These are phyloP conservation scores for Pleurotus citrinopileatus DNA, from an alignment of 768 basidiomycete genomes.

Conservation along the genomic window DNA sequence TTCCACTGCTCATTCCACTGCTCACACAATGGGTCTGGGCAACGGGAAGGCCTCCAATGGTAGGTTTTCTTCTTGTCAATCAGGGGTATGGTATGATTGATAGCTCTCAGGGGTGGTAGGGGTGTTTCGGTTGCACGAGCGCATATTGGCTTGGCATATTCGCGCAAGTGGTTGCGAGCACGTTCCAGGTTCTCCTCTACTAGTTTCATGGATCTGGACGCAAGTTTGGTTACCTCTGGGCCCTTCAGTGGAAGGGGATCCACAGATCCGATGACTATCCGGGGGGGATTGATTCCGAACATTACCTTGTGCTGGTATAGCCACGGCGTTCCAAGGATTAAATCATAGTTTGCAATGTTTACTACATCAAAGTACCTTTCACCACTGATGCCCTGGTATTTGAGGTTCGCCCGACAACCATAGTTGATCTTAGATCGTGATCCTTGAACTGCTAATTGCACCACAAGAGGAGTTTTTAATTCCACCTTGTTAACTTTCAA, in stretches of 20 bases:
- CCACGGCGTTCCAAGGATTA: slow-evolving; percentile 33
- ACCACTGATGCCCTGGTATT: slow-evolving; percentile 30
- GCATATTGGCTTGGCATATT: slow-evolving; percentile 20
- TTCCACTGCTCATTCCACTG: slow-evolving; percentile 21
- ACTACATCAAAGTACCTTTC: slow-evolving; percentile 31
- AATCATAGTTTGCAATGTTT: slow-evolving; percentile 35
- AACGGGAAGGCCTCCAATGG: slow-evolving; percentile 19
- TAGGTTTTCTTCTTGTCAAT: slow-evolving; percentile 22
- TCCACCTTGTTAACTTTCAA: slow-evolving; percentile 21
- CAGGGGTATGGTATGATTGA: slow-evolving; percentile 24
- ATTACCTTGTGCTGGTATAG: slow-evolving; percentile 29
- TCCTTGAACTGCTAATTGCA: slow-evolving; percentile 37
- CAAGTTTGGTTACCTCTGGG: slow-evolving; percentile 9
- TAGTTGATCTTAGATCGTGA: slow-evolving; percentile 32
- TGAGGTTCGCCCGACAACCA: slow-evolving; percentile 18
- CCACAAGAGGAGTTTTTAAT: slow-evolving; percentile 27
- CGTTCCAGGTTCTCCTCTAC: slow-evolving; percentile 10
- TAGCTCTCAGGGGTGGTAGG: slow-evolving; percentile 22
- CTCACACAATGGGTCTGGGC: slow-evolving; percentile 20
- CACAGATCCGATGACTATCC: slow-evolving; percentile 15
- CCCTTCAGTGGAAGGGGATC: slow-evolving; percentile 16
- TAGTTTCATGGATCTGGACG: slow-evolving; percentile 12
- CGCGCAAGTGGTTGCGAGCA: slow-evolving; percentile 9
- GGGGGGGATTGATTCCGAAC: slow-evolving; percentile 23
- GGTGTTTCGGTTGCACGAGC: slow-evolving; percentile 17